phyloP scores from a whole-genome alignment of 208 protist species.

The Trypanosoma cruzi region DNA sequence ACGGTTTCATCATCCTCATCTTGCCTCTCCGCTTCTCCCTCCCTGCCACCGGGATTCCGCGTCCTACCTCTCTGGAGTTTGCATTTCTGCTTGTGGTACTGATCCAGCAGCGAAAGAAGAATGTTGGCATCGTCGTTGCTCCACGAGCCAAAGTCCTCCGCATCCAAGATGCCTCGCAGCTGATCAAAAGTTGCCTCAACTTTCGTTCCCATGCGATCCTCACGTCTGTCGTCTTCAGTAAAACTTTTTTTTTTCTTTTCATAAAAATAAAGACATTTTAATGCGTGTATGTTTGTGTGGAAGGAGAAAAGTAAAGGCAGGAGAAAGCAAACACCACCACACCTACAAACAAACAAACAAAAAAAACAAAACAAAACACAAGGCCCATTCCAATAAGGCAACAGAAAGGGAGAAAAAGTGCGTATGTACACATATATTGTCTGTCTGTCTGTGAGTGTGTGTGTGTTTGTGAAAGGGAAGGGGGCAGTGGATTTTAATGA shows the following conservation, averaged over 20 bases:
- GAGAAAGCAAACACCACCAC: background rate
- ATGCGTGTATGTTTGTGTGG: background rate
- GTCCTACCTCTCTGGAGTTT: background rate
- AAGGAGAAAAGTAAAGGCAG: slow-evolving; percentile 5
- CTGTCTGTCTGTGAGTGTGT: background rate
- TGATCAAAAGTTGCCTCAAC: slow-evolving; percentile 32
- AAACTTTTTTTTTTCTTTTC: background rate
- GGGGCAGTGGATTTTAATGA: too few relatives aligned
- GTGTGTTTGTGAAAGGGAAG: background rate
- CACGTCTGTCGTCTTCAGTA: background rate
- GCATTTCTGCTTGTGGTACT: slow-evolving; percentile 11
- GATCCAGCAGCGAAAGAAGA: slow-evolving; percentile 17
- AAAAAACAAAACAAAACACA: background rate
- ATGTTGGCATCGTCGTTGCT: slow-evolving; percentile 7
- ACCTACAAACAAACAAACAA: background rate
- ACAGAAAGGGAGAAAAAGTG: background rate
- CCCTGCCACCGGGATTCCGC: background rate
- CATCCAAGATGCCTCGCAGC: slow-evolving; percentile 21
- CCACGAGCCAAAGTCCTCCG: slow-evolving; percentile 15
- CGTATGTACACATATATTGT: too few relatives aligned
- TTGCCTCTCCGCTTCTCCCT: slow-evolving; percentile 1
- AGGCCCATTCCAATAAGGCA: background rate
- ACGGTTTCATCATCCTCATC: slow-evolving; percentile 38
- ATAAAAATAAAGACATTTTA: background rate
- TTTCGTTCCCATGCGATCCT: slow-evolving; percentile 8